A percentile compares a stretch with the other conserved stretches of the same genome.
phyloP scores from a whole-genome alignment of 441 rosid species.

The Adansonia grandidieri region DNA sequence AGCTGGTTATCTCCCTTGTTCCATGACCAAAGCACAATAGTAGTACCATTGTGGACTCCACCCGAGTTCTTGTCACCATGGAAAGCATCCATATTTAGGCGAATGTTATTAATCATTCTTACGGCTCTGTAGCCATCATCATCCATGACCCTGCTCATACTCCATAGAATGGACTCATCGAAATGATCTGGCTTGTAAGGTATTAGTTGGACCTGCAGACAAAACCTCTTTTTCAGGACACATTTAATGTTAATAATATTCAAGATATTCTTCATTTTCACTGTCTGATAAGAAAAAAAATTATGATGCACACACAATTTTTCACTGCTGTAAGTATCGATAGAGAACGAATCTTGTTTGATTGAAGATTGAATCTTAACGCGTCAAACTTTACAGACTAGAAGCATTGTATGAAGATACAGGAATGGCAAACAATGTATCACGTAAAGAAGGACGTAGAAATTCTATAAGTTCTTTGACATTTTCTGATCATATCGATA shows the following conservation, averaged over 20 bases:
- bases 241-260: neutral
- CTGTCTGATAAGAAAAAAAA: neutral
- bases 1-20: slow-evolving; percentile 80
- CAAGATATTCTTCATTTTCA: neutral
- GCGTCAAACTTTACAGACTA: neutral
- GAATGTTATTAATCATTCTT: slow-evolving; percentile 75
- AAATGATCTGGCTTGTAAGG: slow-evolving; percentile 61
- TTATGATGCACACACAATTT: neutral
- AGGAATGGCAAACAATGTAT: neutral
- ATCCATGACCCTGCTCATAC: slow-evolving; percentile 66
- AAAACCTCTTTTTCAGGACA: neutral
- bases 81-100: slow-evolving; percentile 74
- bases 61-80: slow-evolving; percentile 68
- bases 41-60: slow-evolving; percentile 75
- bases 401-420: neutral
- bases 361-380: neutral
- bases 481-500: neutral
- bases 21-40: slow-evolving; percentile 81
- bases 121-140: slow-evolving; percentile 67
- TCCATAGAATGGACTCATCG: slow-evolving; percentile 78
- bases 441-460: neutral
- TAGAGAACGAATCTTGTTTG: neutral
- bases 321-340: neutral
- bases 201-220: slow-evolving; percentile 66
- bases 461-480: neutral